Conservation (phyloP, 129 eudicot species). For the Chrysanthemum makinoi region DNA sequence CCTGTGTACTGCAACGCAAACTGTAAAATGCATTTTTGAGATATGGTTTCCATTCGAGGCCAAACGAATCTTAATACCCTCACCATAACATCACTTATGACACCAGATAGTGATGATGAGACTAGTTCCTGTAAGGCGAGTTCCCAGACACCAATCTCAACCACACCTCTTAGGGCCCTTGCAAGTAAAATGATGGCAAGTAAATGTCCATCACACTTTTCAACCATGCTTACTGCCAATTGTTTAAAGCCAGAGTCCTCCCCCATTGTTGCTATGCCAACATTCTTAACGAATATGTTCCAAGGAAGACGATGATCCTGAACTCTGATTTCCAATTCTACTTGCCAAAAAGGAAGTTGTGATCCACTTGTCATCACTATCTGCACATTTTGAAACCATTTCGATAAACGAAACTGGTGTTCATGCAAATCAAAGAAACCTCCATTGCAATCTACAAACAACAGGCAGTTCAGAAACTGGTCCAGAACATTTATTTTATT, state of each 20-base stretch:
- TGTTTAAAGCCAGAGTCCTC: background rate
- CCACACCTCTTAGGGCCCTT: slow-evolving; percentile 10
- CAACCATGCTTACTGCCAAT: background rate
- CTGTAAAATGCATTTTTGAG: slow-evolving; percentile 13
- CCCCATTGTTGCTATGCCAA: background rate
- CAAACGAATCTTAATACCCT: slow-evolving; percentile 18
- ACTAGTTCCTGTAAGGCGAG: slow-evolving; percentile 12
- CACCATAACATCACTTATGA: slow-evolving; percentile 14
- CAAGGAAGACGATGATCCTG: slow-evolving; percentile 20
- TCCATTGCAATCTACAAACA: slow-evolving; percentile 6
- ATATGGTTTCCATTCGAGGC: background rate
- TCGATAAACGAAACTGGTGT: background rate
- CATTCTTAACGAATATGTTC: slow-evolving; percentile 9
- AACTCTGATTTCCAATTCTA: slow-evolving; percentile 16
- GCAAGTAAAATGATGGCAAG: slow-evolving; percentile 22
- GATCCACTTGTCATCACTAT: slow-evolving; percentile 11
- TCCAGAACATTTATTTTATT: background rate
- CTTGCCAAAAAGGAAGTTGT: background rate
- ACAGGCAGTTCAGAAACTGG: background rate
- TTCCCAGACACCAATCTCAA: background rate
- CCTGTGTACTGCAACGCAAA: background rate
- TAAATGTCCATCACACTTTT: slow-evolving; percentile 17
- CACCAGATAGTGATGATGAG: slow-evolving; percentile 7
- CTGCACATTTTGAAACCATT: background rate
- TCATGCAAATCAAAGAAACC: slow-evolving; percentile 2